These are phyloP conservation scores for Talaromyces pinophilus DNA, from an alignment of 2,329 filamentous ascomycete genomes.

Conservation along the genomic window DNA sequence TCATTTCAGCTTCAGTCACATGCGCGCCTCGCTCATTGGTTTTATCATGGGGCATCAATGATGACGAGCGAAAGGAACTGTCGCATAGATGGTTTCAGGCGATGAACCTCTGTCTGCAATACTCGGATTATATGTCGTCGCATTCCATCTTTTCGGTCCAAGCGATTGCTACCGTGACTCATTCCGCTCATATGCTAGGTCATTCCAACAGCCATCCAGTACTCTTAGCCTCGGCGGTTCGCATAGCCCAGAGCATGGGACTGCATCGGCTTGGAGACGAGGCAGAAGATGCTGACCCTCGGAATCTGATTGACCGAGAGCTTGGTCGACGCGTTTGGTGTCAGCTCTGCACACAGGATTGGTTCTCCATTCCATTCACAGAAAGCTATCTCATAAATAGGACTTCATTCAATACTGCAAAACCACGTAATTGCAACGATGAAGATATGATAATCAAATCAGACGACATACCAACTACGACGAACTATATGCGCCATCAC, in stretches of 20 bases:
- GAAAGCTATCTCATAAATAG: slow-evolving; percentile 39
- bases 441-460: slow-evolving; percentile 26
- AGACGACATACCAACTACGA: slow-evolving; percentile 26
- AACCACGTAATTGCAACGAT: slow-evolving; percentile 39
- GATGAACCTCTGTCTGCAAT: slow-evolving; percentile 13
- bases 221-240: slow-evolving; percentile 7
- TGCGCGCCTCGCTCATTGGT: slow-evolving; percentile 20
- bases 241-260: slow-evolving; percentile 16
- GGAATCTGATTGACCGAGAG: slow-evolving; percentile 7
- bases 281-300: neutral
- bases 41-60: slow-evolving; percentile 16
- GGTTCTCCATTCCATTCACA: slow-evolving; percentile 42
- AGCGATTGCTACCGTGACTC: slow-evolving; percentile 17
- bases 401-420: slow-evolving; percentile 36
- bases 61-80: slow-evolving; percentile 14
- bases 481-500: slow-evolving; percentile 13
- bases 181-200: slow-evolving; percentile 17
- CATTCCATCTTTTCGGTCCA: slow-evolving; percentile 21
- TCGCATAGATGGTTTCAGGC: slow-evolving; percentile 20
- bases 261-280: slow-evolving; percentile 10
- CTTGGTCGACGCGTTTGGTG: slow-evolving; percentile 17
- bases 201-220: slow-evolving; percentile 17
- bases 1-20: slow-evolving; percentile 12
- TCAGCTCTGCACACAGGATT: slow-evolving; percentile 32
- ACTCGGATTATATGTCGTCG: slow-evolving; percentile 18